phyloP scores from a whole-genome alignment of 495 filamentous ascomycete genomes.

The Oidiodendron maius region DNA sequence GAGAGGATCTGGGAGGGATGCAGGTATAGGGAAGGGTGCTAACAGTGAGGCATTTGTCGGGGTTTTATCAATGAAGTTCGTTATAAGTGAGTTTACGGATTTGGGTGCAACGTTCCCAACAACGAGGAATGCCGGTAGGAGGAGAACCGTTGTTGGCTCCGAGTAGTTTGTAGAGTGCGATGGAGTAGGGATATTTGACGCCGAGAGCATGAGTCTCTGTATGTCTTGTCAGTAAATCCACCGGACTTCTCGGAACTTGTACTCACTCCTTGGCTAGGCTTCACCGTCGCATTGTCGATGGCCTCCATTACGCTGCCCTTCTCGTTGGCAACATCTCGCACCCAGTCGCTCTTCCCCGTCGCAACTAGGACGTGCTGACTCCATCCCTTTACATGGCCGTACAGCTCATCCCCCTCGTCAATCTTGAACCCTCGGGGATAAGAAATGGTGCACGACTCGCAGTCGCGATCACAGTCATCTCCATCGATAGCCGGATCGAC shows the following conservation, averaged over 20 bases:
- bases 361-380: slow-evolving; percentile 86
- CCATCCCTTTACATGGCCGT: slow-evolving; percentile 85
- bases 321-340: slow-evolving; percentile 83
- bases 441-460: slow-evolving; percentile 69
- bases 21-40: slow-evolving; percentile 21
- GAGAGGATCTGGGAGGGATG: slow-evolving; percentile 26
- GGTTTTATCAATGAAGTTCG: slow-evolving; percentile 60
- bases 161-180: slow-evolving; percentile 46
- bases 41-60: slow-evolving; percentile 75
- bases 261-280: slow-evolving; percentile 72
- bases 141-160: slow-evolving; percentile 72
- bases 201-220: slow-evolving; percentile 84
- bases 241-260: neutral
- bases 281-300: slow-evolving; percentile 50
- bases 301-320: slow-evolving; percentile 94
- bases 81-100: slow-evolving; percentile 66
- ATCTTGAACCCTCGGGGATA: slow-evolving; percentile 69
- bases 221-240: slow-evolving; percentile 6
- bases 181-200: slow-evolving; percentile 85
- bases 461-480: slow-evolving; percentile 87
- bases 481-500: slow-evolving; percentile 71
- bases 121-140: slow-evolving; percentile 83
- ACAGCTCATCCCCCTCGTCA: slow-evolving; percentile 73
- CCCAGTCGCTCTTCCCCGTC: slow-evolving; percentile 94
- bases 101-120: slow-evolving; percentile 81